Evolutionary conservation across 108 stramenopile genomes (phyloP).

Genomic region (Nitzschia sp.): DNA sequence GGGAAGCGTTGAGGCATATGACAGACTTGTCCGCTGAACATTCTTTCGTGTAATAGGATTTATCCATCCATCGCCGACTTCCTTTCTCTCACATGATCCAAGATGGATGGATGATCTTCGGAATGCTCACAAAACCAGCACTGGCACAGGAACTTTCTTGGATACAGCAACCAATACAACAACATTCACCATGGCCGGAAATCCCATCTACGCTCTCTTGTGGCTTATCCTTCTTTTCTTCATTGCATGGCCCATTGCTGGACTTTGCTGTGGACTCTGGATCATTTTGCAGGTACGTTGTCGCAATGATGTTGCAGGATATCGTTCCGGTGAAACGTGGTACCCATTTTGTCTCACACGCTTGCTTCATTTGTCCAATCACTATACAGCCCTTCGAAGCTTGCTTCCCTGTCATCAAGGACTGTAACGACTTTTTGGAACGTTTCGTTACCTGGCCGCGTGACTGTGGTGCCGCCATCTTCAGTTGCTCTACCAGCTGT

Average conservation of each 20-base stretch:
- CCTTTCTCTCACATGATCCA: neutral
- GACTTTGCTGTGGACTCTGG: slow-evolving; percentile 50
- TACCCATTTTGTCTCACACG: neutral
- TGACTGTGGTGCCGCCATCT: slow-evolving; percentile 47
- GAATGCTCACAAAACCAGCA: neutral
- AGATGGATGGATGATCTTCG: too few relatives aligned
- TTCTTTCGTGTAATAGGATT: slow-evolving; percentile 1
- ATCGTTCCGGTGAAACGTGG: neutral
- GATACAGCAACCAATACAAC: neutral
- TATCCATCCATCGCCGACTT: slow-evolving; percentile 5
- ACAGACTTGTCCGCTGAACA: neutral
- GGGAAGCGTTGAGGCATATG: too few relatives aligned
- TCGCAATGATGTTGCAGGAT: neutral
- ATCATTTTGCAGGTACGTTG: slow-evolving; percentile 61
- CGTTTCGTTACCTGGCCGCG: slow-evolving; percentile 85
- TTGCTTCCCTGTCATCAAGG: slow-evolving; percentile 43
- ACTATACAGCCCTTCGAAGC: slow-evolving; percentile 61
- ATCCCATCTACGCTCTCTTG: slow-evolving; percentile 34
- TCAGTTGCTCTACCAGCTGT: slow-evolving; percentile 30
- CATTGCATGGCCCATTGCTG: slow-evolving; percentile 79
- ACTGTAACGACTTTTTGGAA: slow-evolving; percentile 72
- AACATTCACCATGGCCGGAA: slow-evolving; percentile 22
- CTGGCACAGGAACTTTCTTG: neutral
- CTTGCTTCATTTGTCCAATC: neutral
- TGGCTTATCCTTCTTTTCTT: slow-evolving; percentile 61